phyloP scores from a whole-genome alignment of 108 stramenopile species.

The Pseudonitzschia multiseries region DNA sequence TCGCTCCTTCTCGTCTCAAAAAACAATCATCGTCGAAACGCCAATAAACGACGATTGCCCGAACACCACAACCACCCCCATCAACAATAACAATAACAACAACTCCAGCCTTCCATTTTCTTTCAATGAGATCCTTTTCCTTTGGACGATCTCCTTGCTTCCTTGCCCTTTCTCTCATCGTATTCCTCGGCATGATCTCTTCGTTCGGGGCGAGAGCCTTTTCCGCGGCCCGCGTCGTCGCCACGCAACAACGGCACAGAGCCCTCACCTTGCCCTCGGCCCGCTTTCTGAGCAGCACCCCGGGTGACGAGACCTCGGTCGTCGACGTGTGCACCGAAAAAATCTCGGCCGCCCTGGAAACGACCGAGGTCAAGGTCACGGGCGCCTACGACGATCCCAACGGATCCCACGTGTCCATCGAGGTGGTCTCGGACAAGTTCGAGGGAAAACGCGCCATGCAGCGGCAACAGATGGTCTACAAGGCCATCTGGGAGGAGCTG shows the following conservation, averaged over 20 bases:
- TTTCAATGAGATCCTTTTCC: conserved; percentile 11
- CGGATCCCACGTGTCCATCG: conserved; percentile 86
- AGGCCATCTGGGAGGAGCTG: conserved; percentile 93
- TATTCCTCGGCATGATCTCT: conserved; percentile 34
- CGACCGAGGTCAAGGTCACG: conserved; percentile 76
- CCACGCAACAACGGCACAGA: not conserved
- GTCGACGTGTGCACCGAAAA: conserved; percentile 74
- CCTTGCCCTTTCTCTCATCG: conserved; percentile 2
- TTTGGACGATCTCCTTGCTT: not conserved
- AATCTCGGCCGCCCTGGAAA: conserved; percentile 69
- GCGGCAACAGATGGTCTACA: conserved; percentile 90
- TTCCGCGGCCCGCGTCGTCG: conserved; percentile 1
- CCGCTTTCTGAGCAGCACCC: conserved; percentile 12
- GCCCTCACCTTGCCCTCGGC: not conserved
- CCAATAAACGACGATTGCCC: not conserved
- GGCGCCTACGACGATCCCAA: conserved; percentile 90
- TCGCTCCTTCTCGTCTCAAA: not conserved
- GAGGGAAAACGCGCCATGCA: conserved; percentile 84
- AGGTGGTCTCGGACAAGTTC: conserved; percentile 75
- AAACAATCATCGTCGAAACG: not conserved
- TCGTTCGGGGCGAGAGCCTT: conserved; percentile 24
- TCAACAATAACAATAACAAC: too few species aligned
- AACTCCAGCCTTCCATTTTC: too few species aligned
- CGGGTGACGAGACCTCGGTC: conserved; percentile 50
- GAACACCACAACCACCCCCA: too few species aligned